Evolutionary conservation across 352 stramenopile species (phyloP).

Genomic region (Elongisporangium undulatum): DNA sequence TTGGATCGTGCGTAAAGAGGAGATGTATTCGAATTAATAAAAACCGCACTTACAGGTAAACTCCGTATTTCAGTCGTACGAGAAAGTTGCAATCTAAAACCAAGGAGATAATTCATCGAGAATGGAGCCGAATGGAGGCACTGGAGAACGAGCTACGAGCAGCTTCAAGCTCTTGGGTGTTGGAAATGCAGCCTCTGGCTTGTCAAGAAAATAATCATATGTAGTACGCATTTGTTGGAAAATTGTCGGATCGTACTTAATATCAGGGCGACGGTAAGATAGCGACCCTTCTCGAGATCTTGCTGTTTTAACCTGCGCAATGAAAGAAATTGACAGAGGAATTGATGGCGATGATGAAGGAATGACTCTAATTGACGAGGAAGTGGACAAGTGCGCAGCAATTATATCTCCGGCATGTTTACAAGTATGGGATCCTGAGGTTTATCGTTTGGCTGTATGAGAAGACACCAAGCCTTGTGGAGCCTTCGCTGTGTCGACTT

Average conservation of each 20-base stretch:
- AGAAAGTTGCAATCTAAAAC: no score
- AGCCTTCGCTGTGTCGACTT: neutral
- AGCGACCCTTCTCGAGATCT: neutral
- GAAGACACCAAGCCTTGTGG: neutral
- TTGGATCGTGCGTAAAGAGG: no score
- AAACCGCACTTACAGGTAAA: no score
- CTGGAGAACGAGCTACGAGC: no score
- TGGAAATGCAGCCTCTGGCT: no score
- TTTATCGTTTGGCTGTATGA: neutral
- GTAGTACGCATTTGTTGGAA: no score
- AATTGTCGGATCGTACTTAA: neutral
- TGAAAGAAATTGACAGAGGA: neutral
- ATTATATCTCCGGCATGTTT: neutral
- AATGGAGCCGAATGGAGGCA: no score
- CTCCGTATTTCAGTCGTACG: no score
- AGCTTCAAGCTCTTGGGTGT: no score
- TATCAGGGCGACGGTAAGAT: neutral
- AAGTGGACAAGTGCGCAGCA: neutral
- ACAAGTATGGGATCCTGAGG: neutral
- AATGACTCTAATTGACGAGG: neutral
- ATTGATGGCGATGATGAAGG: neutral
- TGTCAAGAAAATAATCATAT: no score
- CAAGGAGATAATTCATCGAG: no score
- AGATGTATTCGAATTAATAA: no score
- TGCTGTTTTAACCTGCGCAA: neutral